Conservation (phyloP, 2,329 filamentous ascomycete genomes). For the Falciphora oryzae region DNA sequence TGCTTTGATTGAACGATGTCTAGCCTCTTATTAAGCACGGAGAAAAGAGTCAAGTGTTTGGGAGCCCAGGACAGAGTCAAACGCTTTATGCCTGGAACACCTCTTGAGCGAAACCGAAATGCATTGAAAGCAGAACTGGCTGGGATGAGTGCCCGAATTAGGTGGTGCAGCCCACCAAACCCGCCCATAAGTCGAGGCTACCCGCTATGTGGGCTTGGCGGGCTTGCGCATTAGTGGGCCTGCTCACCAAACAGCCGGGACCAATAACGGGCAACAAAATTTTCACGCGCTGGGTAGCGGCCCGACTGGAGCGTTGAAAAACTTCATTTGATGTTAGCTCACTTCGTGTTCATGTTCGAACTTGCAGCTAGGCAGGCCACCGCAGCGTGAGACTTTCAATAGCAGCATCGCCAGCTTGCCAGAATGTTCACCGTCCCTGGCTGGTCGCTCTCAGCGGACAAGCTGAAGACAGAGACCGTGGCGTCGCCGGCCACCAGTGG, state of each 20-base stretch:
- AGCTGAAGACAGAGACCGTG: slow-evolving; percentile 62
- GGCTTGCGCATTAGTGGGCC: neutral
- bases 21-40: too few species aligned
- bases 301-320: neutral
- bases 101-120: too few species aligned
- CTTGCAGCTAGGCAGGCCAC: neutral
- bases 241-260: neutral
- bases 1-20: too few species aligned
- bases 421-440: slow-evolving; percentile 89
- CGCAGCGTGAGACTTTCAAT: neutral
- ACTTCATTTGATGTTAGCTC: too few species aligned
- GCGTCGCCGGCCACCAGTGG: slow-evolving; percentile 13
- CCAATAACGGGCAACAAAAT: neutral
- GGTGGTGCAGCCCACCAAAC: too few species aligned
- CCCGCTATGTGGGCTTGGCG: too few species aligned
- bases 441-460: slow-evolving; percentile 73
- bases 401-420: neutral
- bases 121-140: too few species aligned
- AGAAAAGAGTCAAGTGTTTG: too few species aligned
- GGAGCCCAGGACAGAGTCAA: too few species aligned
- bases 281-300: neutral
- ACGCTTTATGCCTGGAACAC: too few species aligned
- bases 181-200: too few species aligned
- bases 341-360: neutral
- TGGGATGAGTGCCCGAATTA: too few species aligned